Conservation (phyloP, 1,139 yeast genomes). For the Sugiyamaella grinbergsii region DNA sequence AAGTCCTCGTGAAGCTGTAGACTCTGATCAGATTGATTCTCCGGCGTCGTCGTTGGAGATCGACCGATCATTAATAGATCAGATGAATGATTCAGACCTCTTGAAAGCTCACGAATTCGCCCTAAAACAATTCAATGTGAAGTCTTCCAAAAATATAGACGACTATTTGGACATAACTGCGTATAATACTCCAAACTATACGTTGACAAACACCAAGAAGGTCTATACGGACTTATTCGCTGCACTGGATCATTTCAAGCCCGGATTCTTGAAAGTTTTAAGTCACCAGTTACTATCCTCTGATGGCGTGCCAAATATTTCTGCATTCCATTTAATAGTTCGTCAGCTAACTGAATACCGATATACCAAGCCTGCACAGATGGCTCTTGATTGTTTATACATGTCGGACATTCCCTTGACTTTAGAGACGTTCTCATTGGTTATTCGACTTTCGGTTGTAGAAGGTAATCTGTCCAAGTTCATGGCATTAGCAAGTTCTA, state of each 20-base stretch:
- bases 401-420: conserved; percentile 31
- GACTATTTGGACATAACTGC: conserved; percentile 26
- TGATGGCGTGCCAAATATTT: conserved; percentile 32
- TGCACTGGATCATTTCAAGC: conserved; percentile 21
- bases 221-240: conserved; percentile 18
- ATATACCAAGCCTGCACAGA: conserved; percentile 34
- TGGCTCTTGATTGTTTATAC: conserved; percentile 33
- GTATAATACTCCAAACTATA: conserved; percentile 21
- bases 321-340: conserved; percentile 32
- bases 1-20: neutral
- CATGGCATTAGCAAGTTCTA: conserved; percentile 14
- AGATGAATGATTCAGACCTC: conserved; percentile 16
- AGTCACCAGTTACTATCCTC: conserved; percentile 21
- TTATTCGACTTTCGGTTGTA: conserved; percentile 29
- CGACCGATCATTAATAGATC: conserved; percentile 15
- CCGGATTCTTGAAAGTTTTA: conserved; percentile 24
- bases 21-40: neutral
- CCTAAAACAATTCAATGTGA: conserved; percentile 17
- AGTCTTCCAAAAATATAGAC: conserved; percentile 16
- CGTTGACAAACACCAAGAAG: conserved; percentile 12
- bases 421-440: conserved; percentile 28
- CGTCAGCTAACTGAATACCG: conserved; percentile 28
- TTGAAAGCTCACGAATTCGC: conserved; percentile 20
- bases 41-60: conserved; percentile 2
- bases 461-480: conserved; percentile 28